Evolutionary conservation across 1,139 yeast species (phyloP), one percentile per base, ranked within the genome.

Genomic region (Saccharomyces hybrid): DNA sequence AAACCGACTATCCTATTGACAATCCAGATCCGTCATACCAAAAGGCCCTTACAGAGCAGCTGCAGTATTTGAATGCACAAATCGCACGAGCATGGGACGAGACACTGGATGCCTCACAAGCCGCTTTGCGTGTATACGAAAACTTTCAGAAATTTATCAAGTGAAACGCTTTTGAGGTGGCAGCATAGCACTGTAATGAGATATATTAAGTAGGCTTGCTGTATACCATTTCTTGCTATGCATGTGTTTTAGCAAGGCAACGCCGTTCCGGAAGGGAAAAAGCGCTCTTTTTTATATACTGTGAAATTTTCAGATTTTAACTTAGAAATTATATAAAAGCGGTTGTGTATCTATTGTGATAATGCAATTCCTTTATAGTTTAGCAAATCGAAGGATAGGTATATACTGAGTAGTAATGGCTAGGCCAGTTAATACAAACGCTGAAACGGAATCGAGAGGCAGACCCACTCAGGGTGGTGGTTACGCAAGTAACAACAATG

Each of bases 1-100:
- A 83, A 63, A 81, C 86, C 1, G 89, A 83, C 63, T 72, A 61
- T 30, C 60, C 68, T 0, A 56, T 71, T 23, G 67, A 67, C 20
- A 47, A 30, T 25, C 27, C 31, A 20, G 44, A 38, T 48, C 51
- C 42, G n/a, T 52, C 26, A 27, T 30, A 41, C 41, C 31, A 49
- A 28, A 31, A 34, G 30, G 48, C 50, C 34, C 31, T 57, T 16
- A 50, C 41, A 20, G 50, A 32, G 9, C 58, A 53, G 50, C 52
- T 57, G 49, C 44, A 38, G 25, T 38, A 16, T 38, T 23, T 38
- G 26, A 38, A 38, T 20, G 25, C n/a, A 11, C 44, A 38, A 14
- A 38, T 38, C 9, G 44, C 44, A 20, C 44, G 16, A 20, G 44
- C 44, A 38, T 38, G 44, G 44, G 44, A 11, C 7, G 44, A 9